Base-by-base conservation (phyloP, 495 filamentous ascomycete genomes). In the Tetracladium setigerum region DNA sequence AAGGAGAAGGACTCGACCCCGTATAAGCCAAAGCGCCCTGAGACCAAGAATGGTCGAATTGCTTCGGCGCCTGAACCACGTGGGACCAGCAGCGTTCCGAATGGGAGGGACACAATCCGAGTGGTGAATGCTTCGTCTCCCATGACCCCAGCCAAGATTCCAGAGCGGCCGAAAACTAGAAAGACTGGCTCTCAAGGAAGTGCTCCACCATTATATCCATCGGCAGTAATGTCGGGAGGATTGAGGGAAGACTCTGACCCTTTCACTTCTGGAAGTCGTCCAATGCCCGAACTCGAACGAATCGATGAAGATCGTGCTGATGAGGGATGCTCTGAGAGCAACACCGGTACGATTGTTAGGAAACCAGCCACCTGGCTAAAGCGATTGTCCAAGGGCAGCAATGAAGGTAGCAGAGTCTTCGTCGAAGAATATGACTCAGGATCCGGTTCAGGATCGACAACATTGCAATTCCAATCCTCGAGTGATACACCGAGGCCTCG, bases 351-450 rank as follows among this genome's bases (percentile, higher is more conserved):
- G 1, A 62, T 57, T 42, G 62, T 63, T 31, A 70, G 74, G 33
- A 83, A 82, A 62, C 83, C 77, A 33, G 72, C 77, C 53, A 76
- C 74, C 2, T 88, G 82, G 83, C 83, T 86, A 58, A 81, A 72
- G 41, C 74, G 78, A 2, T 63, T 68, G 22, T 73, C 73, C 4
- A 76, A 77, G 30, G 59, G 63, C 1, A 60, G 59, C 5, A 62
- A 62, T 1, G 62, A 60, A 5, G 42, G 59, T 9, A 38, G 52
- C 0, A 49, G 17, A 43, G 30, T 1, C 39, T 58, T n/a, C 47
- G 7, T 27, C 22, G 22, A 27, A 50, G 3, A 47, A 55, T 9
- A 46, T 49, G 16, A 49, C 52, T 33, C 7, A 30, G 17, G 42
- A 27, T 13, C 13, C 37, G 40, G 32, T 30, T 16, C 32, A 17